Base-by-base conservation (phyloP, 352 stramenopile species). In the Thraustochytrium striatum region DNA sequence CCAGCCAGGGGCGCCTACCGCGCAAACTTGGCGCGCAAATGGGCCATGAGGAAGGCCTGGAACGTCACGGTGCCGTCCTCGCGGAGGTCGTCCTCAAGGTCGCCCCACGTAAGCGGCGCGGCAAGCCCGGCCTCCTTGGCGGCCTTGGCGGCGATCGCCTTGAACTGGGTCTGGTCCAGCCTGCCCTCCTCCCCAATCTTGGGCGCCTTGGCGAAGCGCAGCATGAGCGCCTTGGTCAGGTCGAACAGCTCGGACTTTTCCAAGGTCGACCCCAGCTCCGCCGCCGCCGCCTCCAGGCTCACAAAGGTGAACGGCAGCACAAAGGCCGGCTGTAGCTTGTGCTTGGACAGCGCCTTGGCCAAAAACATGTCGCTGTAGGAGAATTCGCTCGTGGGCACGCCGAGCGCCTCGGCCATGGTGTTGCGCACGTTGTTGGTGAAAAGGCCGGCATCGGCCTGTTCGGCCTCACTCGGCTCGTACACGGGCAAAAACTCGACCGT, bases 321-420 rank as follows among this genome's bases (percentile, higher is more conserved):
- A 21, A 72, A 21, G 1, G 39, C 57, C 1, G 52, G 53, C 21
- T 61, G 61, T 13, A 75, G 33, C 52, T 75, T 75, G 32, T 38
- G 44, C n/a, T 80, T 69, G 2, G 62, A 35, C 32, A 52, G 68
- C 0, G 35, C 65, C 50, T 65, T 81, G 36, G 62, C 72, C 3
- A 85, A 53, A 44, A 84, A 85, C 19, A 84, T 43, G 72, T 85
- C 82, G 2, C 70, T 39, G 39, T 81, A 84, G 41, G 72, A 78
- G 65, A 84, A 79, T 19, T 82, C 70, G n/a, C 79, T 80, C 19
- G 61, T 82, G 32, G 79, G 72, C 0, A 83, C 44, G 25, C 57
- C 68, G 16, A 85, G 72, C 21, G 69, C 72, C n/a, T 81, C n/a
- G 21, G 82, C 82, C 79, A 85, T 84, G 53, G n/a, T 59, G 35